A percentile compares a stretch with the other conserved stretches of the same genome.
phyloP scores from a whole-genome alignment of 2,329 filamentous ascomycete species.

The Ophiostoma pallidulum region DNA sequence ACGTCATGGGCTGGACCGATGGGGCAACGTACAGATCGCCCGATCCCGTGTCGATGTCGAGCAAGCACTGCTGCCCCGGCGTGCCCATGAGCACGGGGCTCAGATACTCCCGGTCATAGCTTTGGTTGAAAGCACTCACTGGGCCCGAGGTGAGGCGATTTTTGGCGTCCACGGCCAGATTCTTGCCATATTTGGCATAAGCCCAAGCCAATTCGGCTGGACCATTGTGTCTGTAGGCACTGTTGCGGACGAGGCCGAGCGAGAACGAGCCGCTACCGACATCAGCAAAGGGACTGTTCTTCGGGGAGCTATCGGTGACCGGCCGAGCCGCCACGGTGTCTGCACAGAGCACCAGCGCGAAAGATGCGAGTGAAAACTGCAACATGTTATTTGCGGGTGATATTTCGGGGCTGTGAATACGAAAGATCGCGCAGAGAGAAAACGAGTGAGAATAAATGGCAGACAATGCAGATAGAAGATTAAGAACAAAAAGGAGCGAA shows the following conservation, averaged over 20 bases:
- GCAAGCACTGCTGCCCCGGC: slow-evolving; percentile 44
- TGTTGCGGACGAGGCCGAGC: slow-evolving; percentile 28
- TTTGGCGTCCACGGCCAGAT: slow-evolving; percentile 19
- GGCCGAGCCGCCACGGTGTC: too few relatives aligned
- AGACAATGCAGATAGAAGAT: too few relatives aligned
- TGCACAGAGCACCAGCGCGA: background rate
- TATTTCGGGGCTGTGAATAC: too few relatives aligned
- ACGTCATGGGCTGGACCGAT: background rate
- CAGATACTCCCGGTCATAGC: slow-evolving; percentile 46
- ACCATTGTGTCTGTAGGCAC: slow-evolving; percentile 25
- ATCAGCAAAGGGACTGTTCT: background rate
- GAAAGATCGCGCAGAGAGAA: too few relatives aligned
- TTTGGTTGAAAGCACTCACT: slow-evolving; percentile 23
- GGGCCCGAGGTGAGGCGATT: slow-evolving; percentile 12
- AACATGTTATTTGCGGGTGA: background rate
- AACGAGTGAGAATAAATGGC: too few relatives aligned
- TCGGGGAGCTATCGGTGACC: too few relatives aligned
- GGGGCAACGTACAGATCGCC: slow-evolving; percentile 51
- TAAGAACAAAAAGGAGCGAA: too few relatives aligned
- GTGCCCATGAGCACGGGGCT: slow-evolving; percentile 54
- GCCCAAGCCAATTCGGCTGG: slow-evolving; percentile 24
- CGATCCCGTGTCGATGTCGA: slow-evolving; percentile 63
- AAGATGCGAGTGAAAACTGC: background rate
- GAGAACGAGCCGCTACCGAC: slow-evolving; percentile 17
- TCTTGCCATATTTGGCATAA: slow-evolving; percentile 29